Evolutionary conservation across 257 asterid species (phyloP).

Genomic region (Solanum commersonii): DNA sequence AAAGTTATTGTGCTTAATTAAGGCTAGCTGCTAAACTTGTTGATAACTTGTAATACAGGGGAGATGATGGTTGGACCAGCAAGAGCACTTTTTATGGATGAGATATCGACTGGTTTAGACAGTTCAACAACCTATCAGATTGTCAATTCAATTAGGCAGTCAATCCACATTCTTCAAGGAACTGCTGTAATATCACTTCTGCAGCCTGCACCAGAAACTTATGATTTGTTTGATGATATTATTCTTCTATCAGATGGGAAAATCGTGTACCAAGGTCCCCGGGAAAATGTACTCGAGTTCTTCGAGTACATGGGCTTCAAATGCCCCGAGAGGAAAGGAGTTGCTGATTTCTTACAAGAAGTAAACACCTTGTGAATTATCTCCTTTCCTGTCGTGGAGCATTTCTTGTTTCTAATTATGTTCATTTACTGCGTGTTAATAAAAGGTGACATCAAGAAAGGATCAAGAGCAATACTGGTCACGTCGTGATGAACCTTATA

Average conservation of each 20-base stretch:
- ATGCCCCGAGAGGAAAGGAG: constrained; percentile 89
- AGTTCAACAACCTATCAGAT: constrained; percentile 87
- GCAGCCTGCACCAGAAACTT: constrained; percentile 91
- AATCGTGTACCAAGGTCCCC: constrained; percentile 82
- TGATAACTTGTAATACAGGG: constrained; percentile 26
- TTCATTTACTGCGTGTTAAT: background rate
- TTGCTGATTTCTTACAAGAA: constrained; percentile 88
- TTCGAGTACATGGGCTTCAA: constrained; percentile 69
- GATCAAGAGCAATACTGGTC: constrained; percentile 87
- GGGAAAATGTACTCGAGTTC: constrained; percentile 61
- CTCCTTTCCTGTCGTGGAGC: background rate
- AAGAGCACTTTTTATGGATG: constrained; percentile 86
- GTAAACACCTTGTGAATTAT: constrained; percentile 20
- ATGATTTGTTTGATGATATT: constrained; percentile 69
- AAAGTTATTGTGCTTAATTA: background rate
- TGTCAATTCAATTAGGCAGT: constrained; percentile 64
- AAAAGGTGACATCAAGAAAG: constrained; percentile 74
- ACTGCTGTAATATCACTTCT: constrained; percentile 77
- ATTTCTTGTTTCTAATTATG: background rate
- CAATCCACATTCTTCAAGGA: constrained; percentile 72
- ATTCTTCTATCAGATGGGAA: constrained; percentile 70
- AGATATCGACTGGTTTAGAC: constrained; percentile 91
- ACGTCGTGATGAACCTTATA: constrained; percentile 41
- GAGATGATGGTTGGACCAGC: constrained; percentile 94
- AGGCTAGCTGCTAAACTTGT: background rate